Base-by-base conservation (phyloP, 441 rosid genomes). In the Erysimum cheiri region DNA sequence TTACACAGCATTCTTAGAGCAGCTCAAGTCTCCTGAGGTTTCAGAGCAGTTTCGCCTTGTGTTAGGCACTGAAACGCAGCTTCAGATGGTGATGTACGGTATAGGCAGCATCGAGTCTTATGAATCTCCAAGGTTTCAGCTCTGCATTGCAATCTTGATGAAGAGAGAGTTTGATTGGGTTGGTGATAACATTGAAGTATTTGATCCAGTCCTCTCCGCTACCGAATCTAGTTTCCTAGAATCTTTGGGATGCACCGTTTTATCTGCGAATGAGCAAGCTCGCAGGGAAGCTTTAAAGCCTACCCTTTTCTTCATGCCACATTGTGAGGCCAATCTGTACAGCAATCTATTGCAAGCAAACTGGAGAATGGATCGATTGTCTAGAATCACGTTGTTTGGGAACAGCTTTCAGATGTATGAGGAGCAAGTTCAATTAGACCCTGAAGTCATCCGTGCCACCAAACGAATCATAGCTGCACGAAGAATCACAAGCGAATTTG, bases 281-380 rank as follows among this genome's bases (percentile, higher is more conserved):
- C 85, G 87, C 8, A 83, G 93, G 19, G 73, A 77, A 60, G 96
- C 81, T 59, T 48, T 39, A 48, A 88, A 79, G 72, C 79, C 79
- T 49, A 86, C 86, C 0, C 81, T 91, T 41, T 91, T 93, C 78
- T 91, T 80, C 77, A 91, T 91, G 98, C 96, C 93, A 10, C 96
- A 91, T 57, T 93, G 97, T 43, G 95, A 91, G 49, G 95, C 89
- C 8, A 86, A 68, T 82, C 62, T 93, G 13, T 93, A 88, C 40
- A 60, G 74, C 81, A 87, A 89, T 76, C 88, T 93, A 11, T 56
- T 89, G 68, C 82, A 84, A 58, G 85, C 86, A 9, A 91, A 91
- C 49, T 87, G 93, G 96, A 75, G 74, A 29, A 47, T 47, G 0
- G 85, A 79, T 54, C 56, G 59, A 5, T 74, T 90, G 76, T 83